Conservation (phyloP, 1,139 yeast species). For the Yamadazyma diospyri region DNA sequence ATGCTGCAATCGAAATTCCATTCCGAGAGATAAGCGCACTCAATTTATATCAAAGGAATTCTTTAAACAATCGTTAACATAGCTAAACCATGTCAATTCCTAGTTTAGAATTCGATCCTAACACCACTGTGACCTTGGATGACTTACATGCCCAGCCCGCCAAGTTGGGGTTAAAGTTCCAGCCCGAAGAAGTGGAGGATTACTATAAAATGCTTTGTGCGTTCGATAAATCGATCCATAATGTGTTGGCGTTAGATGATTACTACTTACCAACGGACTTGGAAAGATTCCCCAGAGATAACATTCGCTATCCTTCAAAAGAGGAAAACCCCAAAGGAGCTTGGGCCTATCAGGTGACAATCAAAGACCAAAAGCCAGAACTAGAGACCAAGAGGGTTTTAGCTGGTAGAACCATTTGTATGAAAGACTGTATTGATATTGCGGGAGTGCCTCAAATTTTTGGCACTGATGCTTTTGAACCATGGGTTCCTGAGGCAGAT, state of each 20-base stretch:
- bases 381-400: constrained; percentile 15
- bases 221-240: constrained; percentile 27
- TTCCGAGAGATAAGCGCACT: too few species aligned
- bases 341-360: constrained; percentile 33
- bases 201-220: constrained; percentile 26
- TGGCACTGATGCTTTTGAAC: constrained; percentile 29
- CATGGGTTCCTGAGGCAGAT: constrained; percentile 29
- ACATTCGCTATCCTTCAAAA: constrained; percentile 19
- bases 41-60: too few species aligned
- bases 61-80: too few species aligned
- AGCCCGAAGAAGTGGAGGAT: constrained; percentile 24
- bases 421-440: constrained; percentile 31
- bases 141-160: constrained; percentile 24
- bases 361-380: constrained; percentile 24
- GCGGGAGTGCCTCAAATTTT: constrained; percentile 31
- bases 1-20: too few species aligned
- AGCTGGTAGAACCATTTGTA: constrained; percentile 25
- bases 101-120: constrained; percentile 22
- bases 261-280: constrained; percentile 23
- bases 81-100: constrained; percentile 27
- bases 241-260: constrained; percentile 24
- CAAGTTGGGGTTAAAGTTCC: constrained; percentile 22
- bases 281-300: constrained; percentile 26
- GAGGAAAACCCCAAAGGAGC: constrained; percentile 26
- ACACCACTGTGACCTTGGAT: constrained; percentile 22